Percentiles rank a stretch among this genome's conserved stretches.
Conservation (phyloP, 306 rosid genomes). For the Arachis stenosperma region DNA sequence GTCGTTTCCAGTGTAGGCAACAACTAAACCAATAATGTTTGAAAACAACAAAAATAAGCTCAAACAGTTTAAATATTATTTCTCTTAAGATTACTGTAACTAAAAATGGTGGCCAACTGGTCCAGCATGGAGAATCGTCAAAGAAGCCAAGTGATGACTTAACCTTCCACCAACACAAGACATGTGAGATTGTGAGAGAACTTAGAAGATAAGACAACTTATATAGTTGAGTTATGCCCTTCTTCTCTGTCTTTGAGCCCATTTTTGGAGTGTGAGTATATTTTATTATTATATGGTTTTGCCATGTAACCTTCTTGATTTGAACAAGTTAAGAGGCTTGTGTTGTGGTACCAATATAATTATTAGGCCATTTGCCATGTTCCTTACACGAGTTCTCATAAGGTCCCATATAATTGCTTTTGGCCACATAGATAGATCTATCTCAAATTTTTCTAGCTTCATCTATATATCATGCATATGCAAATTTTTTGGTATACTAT, state of each 20-base stretch:
- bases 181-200: conserved; percentile 12
- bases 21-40: conserved; percentile 9
- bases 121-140: no score
- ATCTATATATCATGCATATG: no score
- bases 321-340: conserved; percentile 21
- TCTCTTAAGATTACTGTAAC: no score
- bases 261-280: no score
- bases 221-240: background rate
- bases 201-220: conserved; percentile 5
- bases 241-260: background rate
- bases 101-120: no score
- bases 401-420: no score
- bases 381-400: background rate
- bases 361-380: conserved; percentile 32
- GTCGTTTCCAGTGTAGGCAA: conserved; percentile 27
- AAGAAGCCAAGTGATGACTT: background rate
- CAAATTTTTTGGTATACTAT: no score
- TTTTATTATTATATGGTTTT: background rate
- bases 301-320: background rate
- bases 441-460: no score
- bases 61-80: no score
- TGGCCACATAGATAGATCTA: no score
- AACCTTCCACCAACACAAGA: background rate
- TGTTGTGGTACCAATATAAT: conserved; percentile 15
- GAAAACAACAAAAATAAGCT: no score